Base-by-base conservation (phyloP, 176 grass and related monocot genomes). In the Rhynchospora breviuscula region DNA sequence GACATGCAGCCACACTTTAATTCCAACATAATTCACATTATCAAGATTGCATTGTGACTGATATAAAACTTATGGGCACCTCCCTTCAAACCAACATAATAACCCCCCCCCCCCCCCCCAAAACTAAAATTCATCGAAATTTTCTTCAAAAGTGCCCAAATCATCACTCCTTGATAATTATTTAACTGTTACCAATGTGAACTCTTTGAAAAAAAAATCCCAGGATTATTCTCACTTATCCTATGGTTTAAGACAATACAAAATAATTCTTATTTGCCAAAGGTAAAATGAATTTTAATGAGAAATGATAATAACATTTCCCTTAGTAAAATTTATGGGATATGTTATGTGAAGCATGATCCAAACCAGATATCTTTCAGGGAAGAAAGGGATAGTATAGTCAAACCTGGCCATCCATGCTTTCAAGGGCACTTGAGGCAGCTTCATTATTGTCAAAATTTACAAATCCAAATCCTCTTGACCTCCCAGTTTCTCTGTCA, bases 401-500 rank as follows among this genome's bases (percentile, higher is more conserved):
- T 40, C 35, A 40, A 63, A 99, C 97, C 93, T 96, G 47, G 18
- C 93, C 93, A 7, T 99, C 93, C 97, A 99, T 99, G 85, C 8
- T 10, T 14, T 54, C 8, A 5, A 84, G 3, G 29, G 91, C 93
- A 33, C 31, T 8, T 6, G 85, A 75, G 17, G 97, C 97, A 15
- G 59, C 63, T 8, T 85, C 91, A 48, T 75, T 82, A 56, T 1
- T 64, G 3, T 43, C 19, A 23, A 94, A 94, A 57, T 29, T 88
- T 8, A 93, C 86, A 72, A 99, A 99, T 43, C 97, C 97, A 87
- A 99, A 96, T 58, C 97, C 97, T 73, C 88, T 99, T 1, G 97
- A 99, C 87, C 18, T 94, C 83, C 97, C 97, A 59, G 81, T 66
- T 0, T 94, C 97, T 81, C 93, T 89, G 11, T 94, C 89, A 8